phyloP scores from a whole-genome alignment of 2,329 filamentous ascomycete species.

The Ceratocystis destructans region DNA sequence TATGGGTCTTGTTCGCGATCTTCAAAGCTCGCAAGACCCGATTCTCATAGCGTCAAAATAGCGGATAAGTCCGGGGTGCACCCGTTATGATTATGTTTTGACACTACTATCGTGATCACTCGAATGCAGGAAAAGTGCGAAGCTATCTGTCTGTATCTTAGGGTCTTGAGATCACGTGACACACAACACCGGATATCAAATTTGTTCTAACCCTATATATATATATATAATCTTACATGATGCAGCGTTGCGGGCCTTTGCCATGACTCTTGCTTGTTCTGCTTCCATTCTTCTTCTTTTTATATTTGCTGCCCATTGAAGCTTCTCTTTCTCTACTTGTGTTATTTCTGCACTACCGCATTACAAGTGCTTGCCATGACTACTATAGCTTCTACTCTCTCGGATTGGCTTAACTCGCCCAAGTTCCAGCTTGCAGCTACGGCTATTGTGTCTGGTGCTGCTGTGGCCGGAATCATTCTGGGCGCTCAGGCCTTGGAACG shows the following conservation, averaged over 20 bases:
- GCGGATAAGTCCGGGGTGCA: background rate
- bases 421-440: constrained; percentile 54
- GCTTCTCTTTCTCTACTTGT: background rate
- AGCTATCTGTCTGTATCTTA: background rate
- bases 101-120: background rate
- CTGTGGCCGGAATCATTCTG: constrained; percentile 46
- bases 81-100: background rate
- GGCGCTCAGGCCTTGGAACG: constrained; percentile 48
- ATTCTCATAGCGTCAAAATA: background rate
- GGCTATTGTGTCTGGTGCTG: constrained; percentile 49
- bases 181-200: background rate
- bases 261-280: constrained; percentile 17
- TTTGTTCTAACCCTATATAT: constrained; percentile 1
- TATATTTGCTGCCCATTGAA: background rate
- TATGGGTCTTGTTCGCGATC: background rate
- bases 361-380: background rate
- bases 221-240: background rate
- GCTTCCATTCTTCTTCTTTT: background rate
- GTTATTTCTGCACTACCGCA: background rate
- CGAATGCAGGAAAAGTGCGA: background rate
- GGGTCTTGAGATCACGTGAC: background rate
- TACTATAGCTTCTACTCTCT: constrained; percentile 17
- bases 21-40: background rate
- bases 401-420: constrained; percentile 26
- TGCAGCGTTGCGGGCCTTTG: background rate